Evolutionary conservation across 805 yeast genomes (phyloP).

Genomic region (Metschnikowia colocasiae): DNA sequence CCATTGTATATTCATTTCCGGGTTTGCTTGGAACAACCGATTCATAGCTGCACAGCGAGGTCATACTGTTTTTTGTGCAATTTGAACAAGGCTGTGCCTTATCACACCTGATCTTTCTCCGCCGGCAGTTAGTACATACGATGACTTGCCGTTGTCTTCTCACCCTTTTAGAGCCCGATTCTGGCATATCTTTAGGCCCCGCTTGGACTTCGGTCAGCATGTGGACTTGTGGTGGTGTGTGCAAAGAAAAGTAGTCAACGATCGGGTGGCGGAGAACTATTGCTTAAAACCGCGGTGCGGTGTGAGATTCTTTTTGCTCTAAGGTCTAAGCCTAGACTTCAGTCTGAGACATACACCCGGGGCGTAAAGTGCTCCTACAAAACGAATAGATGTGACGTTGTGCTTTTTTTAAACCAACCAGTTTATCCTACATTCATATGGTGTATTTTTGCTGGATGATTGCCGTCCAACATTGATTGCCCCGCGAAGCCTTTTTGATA

Average conservation of each 20-base stretch:
- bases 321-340: too few species aligned
- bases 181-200: background rate
- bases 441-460: background rate
- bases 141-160: conserved; percentile 24
- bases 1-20: conserved; percentile 12
- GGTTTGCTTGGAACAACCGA: conserved; percentile 5
- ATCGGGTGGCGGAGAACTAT: background rate
- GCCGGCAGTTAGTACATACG: conserved; percentile 31
- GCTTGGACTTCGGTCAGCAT: background rate
- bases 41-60: conserved; percentile 22
- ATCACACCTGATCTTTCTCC: conserved; percentile 34
- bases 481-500: background rate
- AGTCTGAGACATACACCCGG: background rate
- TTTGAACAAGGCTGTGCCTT: conserved; percentile 25
- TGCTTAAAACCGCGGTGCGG: conserved; percentile 2
- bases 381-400: too few species aligned
- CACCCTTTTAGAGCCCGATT: conserved; percentile 3
- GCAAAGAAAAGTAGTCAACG: background rate
- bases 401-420: too few species aligned
- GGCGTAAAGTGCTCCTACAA: background rate
- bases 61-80: conserved; percentile 21
- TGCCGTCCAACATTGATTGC: background rate
- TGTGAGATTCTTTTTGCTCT: background rate
- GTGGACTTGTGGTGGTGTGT: background rate
- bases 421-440: too few species aligned